Conservation (phyloP, 192 early-diverging fungal species). For the Tieghemiomyces parasiticus region DNA sequence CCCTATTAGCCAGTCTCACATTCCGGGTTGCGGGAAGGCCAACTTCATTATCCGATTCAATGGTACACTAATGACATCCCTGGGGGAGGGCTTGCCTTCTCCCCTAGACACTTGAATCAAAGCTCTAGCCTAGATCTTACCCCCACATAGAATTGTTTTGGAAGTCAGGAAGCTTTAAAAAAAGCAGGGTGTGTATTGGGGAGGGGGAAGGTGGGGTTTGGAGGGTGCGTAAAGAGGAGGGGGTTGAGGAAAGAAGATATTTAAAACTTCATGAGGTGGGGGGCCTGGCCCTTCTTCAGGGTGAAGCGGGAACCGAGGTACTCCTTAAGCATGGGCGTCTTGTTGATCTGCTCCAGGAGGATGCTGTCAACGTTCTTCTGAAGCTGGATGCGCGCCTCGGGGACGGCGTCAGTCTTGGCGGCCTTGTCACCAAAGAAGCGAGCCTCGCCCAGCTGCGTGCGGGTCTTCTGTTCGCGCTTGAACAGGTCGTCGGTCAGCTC, state of each 20-base stretch:
- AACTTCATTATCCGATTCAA: too few relatives aligned
- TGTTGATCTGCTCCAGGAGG: slow-evolving; percentile 61
- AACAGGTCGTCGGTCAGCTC: slow-evolving; percentile 95
- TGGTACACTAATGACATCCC: too few relatives aligned
- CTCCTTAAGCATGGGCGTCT: slow-evolving; percentile 70
- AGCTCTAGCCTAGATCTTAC: too few relatives aligned
- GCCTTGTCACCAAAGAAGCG: slow-evolving; percentile 72
- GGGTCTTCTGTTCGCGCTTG: slow-evolving; percentile 56
- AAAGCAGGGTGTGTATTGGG: too few relatives aligned
- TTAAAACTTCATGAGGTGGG: slow-evolving; percentile 96
- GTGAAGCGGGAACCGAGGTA: slow-evolving; percentile 86
- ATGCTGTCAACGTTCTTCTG: slow-evolving; percentile 86
- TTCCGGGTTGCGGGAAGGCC: too few relatives aligned
- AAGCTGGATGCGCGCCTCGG: slow-evolving; percentile 64
- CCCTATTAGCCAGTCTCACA: too few relatives aligned
- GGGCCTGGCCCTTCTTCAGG: slow-evolving; percentile 90
- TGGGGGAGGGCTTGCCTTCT: too few relatives aligned
- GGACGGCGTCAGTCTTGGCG: slow-evolving; percentile 47
- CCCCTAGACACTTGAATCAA: too few relatives aligned
- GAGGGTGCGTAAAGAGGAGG: too few relatives aligned
- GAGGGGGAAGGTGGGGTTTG: too few relatives aligned
- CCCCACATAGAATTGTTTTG: too few relatives aligned
- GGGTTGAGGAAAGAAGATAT: slow-evolving; percentile 6
- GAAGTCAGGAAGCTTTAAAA: too few relatives aligned
- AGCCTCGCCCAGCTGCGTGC: slow-evolving; percentile 68